A percentile compares a stretch with the other conserved stretches of the same genome.
Evolutionary conservation across 345 rosid genomes (phyloP).

Genomic region (Clarkia xantiana): DNA sequence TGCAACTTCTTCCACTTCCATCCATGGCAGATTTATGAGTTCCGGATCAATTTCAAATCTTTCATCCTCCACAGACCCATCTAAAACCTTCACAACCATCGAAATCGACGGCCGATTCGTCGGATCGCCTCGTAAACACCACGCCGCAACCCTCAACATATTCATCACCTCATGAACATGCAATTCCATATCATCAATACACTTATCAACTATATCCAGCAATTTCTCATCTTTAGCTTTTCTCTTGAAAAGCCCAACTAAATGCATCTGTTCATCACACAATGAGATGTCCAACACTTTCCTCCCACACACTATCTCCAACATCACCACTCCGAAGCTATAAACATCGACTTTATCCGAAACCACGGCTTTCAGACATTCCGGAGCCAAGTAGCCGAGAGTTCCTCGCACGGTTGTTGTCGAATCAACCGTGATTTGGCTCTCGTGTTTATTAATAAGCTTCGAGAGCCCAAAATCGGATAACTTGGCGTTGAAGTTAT

Average conservation of each 20-base stretch:
- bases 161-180: slow-evolving; percentile 11
- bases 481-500: slow-evolving; percentile 9
- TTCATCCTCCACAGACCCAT: slow-evolving; percentile 6
- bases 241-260: slow-evolving; percentile 9
- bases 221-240: slow-evolving; percentile 6
- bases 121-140: slow-evolving; percentile 22
- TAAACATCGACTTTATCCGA: slow-evolving; percentile 11
- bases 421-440: slow-evolving; percentile 1
- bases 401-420: slow-evolving; percentile 11
- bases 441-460: slow-evolving; percentile 8
- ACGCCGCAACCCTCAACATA: slow-evolving; percentile 18
- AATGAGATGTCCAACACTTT: neutral
- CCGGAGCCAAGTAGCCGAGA: slow-evolving; percentile 3
- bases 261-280: slow-evolving; percentile 3
- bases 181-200: slow-evolving; percentile 11
- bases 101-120: slow-evolving; percentile 6
- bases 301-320: slow-evolving; percentile 8
- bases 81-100: slow-evolving; percentile 11
- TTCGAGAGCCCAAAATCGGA: slow-evolving; percentile 12
- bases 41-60: too few species aligned
- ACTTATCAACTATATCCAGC: slow-evolving; percentile 10
- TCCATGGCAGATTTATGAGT: too few species aligned
- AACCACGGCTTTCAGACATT: slow-evolving; percentile 1
- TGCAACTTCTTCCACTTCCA: too few species aligned
- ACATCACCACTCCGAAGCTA: slow-evolving; percentile 4